Evolutionary conservation across 2,329 filamentous ascomycete species (phyloP), one percentile per base, ranked within the genome.

Genomic region (Cladosporium austrohemisphaericum): DNA sequence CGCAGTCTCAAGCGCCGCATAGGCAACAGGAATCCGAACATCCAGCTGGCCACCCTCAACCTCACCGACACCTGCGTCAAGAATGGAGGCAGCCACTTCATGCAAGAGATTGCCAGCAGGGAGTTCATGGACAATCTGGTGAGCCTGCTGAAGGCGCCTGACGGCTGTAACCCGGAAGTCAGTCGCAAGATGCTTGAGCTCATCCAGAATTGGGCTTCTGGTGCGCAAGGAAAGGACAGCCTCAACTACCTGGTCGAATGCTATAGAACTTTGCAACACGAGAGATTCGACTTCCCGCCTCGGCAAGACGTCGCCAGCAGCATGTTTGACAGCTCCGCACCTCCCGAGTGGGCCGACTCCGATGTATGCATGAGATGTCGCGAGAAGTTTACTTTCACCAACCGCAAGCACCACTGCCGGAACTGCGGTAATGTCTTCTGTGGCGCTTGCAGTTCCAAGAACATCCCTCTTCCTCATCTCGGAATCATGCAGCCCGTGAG

Each of bases 341-440:
- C 93, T 8, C 93, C 93, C 0, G 93, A 98, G 71, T 98, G 93
- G 93, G 84, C 85, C 43, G 93, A 98, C 70, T 96, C 92, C 9
- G 93, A 98, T 62, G 92, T 98, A 25, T 98, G 93, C 68, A 96
- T 98, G 90, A 86, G 93, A 65, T 98, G 93, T 68, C 84, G 93
- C 59, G 96, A 92, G 10, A 73, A 89, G 14, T 98, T 98, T 62
- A 96, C 89, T 40, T 96, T 98, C 65, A 98, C 92, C 49, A 98
- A 98, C 68, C 85, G 93, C 63, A 98, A 97, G 67, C 93, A 98
- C 66, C 93, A 98, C 68, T 98, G 93, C 64, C 84, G 93, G 57
- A 98, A 98, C 68, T 98, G 93, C 64, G 93, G 93, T 44, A 95
- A 93, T 69, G 93, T 95, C 62, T 98, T 98, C 67, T 94, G 95